Evolutionary conservation across 331 rosid genomes (phyloP).

Genomic region (Stylosanthes scabra): DNA sequence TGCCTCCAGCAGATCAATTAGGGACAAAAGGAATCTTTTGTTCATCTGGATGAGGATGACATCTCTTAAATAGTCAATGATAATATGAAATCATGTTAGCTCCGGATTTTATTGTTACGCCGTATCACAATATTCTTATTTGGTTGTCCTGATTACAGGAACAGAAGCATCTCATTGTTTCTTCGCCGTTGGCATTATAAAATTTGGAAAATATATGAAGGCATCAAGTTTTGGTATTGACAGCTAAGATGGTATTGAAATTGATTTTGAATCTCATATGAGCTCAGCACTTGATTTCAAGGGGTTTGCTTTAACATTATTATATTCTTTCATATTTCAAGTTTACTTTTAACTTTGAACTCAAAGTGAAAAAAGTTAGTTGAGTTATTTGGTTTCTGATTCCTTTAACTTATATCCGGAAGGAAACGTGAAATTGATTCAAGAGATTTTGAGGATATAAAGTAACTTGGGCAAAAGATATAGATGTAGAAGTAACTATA

Average conservation of each 20-base stretch:
- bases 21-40: constrained; percentile 31
- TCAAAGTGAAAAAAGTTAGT: constrained; percentile 11
- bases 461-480: neutral
- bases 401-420: neutral
- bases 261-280: constrained; percentile 2
- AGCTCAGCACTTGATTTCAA: neutral
- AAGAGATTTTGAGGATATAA: constrained; percentile 1
- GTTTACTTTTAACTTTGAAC: neutral
- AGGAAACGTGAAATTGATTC: neutral
- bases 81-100: constrained; percentile 3
- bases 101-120: neutral
- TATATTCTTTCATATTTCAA: neutral
- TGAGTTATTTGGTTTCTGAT: neutral
- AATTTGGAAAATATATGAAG: constrained; percentile 10
- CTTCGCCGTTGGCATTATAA: no score
- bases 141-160: constrained; percentile 2
- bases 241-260: constrained; percentile 14
- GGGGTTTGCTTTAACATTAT: neutral
- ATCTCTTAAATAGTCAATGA: constrained; percentile 2
- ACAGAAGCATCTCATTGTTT: neutral
- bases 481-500: constrained; percentile 10
- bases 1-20: constrained; percentile 11
- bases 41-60: constrained; percentile 6
- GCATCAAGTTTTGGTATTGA: constrained; percentile 26
- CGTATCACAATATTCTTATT: constrained; percentile 3